These are phyloP conservation scores for Fonsecaea nubica DNA, from an alignment of 2,329 filamentous ascomycete genomes.

Conservation along the genomic window DNA sequence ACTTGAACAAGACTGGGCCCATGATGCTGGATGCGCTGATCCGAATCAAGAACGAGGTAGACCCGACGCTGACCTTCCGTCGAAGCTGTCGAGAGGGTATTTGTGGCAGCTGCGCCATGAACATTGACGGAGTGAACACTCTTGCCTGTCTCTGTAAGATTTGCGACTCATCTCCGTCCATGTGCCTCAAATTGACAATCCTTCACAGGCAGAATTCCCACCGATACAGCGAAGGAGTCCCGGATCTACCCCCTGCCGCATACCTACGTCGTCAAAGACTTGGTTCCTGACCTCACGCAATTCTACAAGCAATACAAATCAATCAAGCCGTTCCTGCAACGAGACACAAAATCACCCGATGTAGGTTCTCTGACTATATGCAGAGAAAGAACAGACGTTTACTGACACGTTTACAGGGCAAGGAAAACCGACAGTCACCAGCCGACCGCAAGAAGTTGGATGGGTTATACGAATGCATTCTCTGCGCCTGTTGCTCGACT, in stretches of 20 bases:
- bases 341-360: constrained; percentile 80
- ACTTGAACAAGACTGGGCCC: constrained; percentile 97
- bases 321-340: constrained; percentile 97
- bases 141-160: constrained; percentile 93
- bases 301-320: constrained; percentile 99
- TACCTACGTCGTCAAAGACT: constrained; percentile 98
- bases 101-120: constrained; percentile 98
- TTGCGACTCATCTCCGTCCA: constrained; percentile 11
- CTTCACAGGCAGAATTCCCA: constrained; percentile 82
- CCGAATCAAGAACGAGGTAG: constrained; percentile 98
- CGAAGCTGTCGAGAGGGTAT: constrained; percentile 97
- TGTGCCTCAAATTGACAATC: constrained; percentile 22
- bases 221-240: constrained; percentile 77
- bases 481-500: constrained; percentile 98
- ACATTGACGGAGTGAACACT: constrained; percentile 99
- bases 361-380: constrained; percentile 60
- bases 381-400: constrained; percentile 27
- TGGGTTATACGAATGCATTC: constrained; percentile 98
- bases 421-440: constrained; percentile 88
- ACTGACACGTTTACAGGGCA: constrained; percentile 65
- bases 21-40: constrained; percentile 98
- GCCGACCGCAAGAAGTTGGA: constrained; percentile 96
- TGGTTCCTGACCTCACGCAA: constrained; percentile 95
- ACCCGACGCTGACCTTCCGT: constrained; percentile 95
- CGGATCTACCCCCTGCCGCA: constrained; percentile 98